Percentiles rank a stretch among this genome's conserved stretches.
Conservation (phyloP, 805 yeast species). For the Pichia kluyveri region DNA sequence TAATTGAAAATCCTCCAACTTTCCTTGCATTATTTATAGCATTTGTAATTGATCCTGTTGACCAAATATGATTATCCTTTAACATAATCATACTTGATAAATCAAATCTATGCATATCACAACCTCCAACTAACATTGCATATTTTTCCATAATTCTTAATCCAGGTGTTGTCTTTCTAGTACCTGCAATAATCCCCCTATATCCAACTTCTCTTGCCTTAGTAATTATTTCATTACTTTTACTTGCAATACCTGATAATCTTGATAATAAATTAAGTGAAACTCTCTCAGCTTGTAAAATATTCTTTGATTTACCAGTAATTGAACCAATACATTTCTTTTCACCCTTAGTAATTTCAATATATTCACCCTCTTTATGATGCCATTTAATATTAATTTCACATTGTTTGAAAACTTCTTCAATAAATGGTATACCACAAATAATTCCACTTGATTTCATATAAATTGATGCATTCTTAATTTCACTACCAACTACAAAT, state of each 20-base stretch:
- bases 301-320: conserved; percentile 70
- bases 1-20: conserved; percentile 82
- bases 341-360: conserved; percentile 35
- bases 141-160: conserved; percentile 81
- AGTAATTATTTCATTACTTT: conserved; percentile 45
- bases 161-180: conserved; percentile 97
- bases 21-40: conserved; percentile 72
- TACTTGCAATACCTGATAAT: conserved; percentile 82
- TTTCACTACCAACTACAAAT: conserved; percentile 76
- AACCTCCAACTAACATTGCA: conserved; percentile 92
- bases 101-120: conserved; percentile 88
- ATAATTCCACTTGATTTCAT: conserved; percentile 77
- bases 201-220: conserved; percentile 64
- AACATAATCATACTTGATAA: conserved; percentile 92
- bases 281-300: conserved; percentile 78
- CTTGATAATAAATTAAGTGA: conserved; percentile 77
- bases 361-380: conserved; percentile 55
- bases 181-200: conserved; percentile 84
- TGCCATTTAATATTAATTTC: conserved; percentile 66
- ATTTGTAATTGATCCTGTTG: conserved; percentile 82
- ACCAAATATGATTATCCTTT: conserved; percentile 88
- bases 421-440: conserved; percentile 84
- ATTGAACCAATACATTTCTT: conserved; percentile 73
- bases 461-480: conserved; percentile 64
- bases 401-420: conserved; percentile 75